These are phyloP conservation scores for Balakata baccata DNA, from an alignment of 345 rosid genomes.

Conservation along the genomic window DNA sequence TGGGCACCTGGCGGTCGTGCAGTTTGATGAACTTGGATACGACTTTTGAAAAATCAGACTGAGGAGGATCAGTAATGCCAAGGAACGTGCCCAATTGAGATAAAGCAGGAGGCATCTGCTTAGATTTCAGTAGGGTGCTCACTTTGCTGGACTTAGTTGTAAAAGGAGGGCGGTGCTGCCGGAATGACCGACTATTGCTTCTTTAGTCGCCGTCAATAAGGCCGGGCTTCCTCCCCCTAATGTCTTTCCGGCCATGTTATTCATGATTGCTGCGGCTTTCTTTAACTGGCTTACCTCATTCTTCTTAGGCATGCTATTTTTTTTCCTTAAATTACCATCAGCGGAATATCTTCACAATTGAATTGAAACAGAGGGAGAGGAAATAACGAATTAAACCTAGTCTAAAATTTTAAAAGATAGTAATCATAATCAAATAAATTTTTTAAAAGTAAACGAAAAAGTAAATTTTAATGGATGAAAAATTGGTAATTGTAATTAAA, in stretches of 20 bases:
- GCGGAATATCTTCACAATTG: too few relatives aligned
- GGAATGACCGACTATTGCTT: neutral
- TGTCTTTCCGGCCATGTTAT: neutral
- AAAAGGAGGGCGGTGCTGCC: neutral
- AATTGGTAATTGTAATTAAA: too few relatives aligned
- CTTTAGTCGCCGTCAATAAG: neutral
- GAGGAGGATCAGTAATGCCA: slow-evolving; percentile 5
- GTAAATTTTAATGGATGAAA: too few relatives aligned
- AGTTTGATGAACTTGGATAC: neutral
- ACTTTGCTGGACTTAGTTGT: neutral
- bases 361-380: too few relatives aligned
- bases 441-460: too few relatives aligned
- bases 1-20: slow-evolving; percentile 6
- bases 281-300: too few relatives aligned
- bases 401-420: too few relatives aligned
- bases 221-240: neutral
- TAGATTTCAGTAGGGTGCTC: neutral
- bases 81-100: slow-evolving; percentile 6
- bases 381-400: too few relatives aligned
- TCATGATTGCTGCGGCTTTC: neutral
- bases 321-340: too few relatives aligned
- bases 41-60: neutral
- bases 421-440: too few relatives aligned
- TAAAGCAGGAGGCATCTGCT: neutral
- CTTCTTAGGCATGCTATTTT: neutral